Evolutionary conservation across 768 basidiomycete genomes (phyloP), one percentile per base, ranked within the genome.

Genomic region (Albatrellus ellisii): DNA sequence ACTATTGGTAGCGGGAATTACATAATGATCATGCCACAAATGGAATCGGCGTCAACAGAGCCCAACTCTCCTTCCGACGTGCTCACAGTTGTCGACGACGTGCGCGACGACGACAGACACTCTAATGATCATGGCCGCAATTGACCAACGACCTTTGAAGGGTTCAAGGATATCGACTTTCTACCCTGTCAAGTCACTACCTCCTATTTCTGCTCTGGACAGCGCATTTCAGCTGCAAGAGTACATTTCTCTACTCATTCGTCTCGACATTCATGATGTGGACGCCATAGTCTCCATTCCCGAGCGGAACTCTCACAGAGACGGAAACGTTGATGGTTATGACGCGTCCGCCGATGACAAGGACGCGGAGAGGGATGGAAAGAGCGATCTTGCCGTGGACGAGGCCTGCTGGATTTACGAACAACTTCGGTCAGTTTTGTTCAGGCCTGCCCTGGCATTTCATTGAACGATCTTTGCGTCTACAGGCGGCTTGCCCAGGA

Each of bases 141-240:
- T 63, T 26, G 64, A 74, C 3, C 79, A 78, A 56, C 68, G 85
- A 26, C 85, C 85, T 12, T 62, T 77, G 20, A 78, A 81, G 11
- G 85, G 85, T 38, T 79, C 84, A 4, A 70, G 84, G 20, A 79
- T 86, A 17, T 78, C 82, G 7, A 72, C 81, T 0, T 88, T 88
- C 54, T 87, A 87, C 52, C 81, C 83, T 0, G 66, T 84, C 20
- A 85, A 84, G 56, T 67, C 54, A 6, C 65, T 86, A 2, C 83
- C 84, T 0, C 70, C 78, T 0, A 69, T 84, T 24, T 65, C 82
- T 0, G 73, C 78, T 1, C 66, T 94, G 24, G 83, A 92, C 62
- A 91, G 87, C 58, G 87, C 90, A 0, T 95, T 94, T 57, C 89
- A 94, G 56, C 71, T 94, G 6, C 89, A 94, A 54, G 94, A 98